Conservation (phyloP, 2,329 filamentous ascomycete species). For the Pseudocercospora musae region DNA sequence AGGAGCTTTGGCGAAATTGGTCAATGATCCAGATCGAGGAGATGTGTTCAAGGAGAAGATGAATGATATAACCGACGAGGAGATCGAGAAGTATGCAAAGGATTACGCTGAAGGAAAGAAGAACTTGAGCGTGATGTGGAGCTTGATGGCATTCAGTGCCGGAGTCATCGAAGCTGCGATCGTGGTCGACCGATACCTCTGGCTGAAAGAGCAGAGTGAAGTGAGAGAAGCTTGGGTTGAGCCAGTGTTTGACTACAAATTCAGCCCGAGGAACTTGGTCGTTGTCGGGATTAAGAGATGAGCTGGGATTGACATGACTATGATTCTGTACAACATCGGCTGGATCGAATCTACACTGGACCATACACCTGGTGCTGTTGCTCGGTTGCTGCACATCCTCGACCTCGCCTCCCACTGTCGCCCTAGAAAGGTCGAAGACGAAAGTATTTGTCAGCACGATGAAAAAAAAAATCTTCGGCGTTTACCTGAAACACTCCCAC, state of each 20-base stretch:
- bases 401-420: background rate
- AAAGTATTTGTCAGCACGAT: background rate
- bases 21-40: constrained; percentile 58
- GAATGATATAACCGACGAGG: constrained; percentile 66
- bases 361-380: background rate
- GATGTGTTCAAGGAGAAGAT: constrained; percentile 63
- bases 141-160: constrained; percentile 92
- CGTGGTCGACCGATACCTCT: constrained; percentile 86
- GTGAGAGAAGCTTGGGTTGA: constrained; percentile 83
- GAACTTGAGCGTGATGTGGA: constrained; percentile 85
- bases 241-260: constrained; percentile 80
- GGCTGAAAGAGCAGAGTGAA: constrained; percentile 71
- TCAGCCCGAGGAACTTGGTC: constrained; percentile 86
- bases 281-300: constrained; percentile 79
- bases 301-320: background rate
- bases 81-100: constrained; percentile 68
- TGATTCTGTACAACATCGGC: too few species aligned
- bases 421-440: background rate
- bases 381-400: background rate
- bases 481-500: background rate
- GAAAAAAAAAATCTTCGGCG: too few species aligned
- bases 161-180: constrained; percentile 85
- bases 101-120: constrained; percentile 66
- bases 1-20: constrained; percentile 74
- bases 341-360: background rate